A percentile compares a stretch with the other conserved stretches of the same genome.
Conservation (phyloP, 208 protist genomes). For the Acanthamoeba quina region DNA sequence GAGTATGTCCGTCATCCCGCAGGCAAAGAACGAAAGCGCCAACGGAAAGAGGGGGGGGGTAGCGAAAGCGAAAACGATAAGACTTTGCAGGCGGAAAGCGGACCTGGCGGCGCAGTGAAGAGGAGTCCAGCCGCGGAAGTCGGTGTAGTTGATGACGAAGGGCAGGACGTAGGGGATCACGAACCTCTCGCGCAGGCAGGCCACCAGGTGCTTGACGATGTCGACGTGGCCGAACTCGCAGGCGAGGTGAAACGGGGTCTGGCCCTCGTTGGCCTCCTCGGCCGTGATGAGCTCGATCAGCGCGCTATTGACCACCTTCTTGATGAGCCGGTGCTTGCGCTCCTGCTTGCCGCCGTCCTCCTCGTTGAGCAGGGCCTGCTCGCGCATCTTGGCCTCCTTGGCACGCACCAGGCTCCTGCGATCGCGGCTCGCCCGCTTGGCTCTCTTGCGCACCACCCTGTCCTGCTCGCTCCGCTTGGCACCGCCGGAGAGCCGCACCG, state of each 20-base stretch:
- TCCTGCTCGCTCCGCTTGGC: neutral
- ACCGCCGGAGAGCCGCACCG: neutral
- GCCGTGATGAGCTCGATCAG: neutral
- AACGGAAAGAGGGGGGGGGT: neutral
- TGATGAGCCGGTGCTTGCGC: neutral
- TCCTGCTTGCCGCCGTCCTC: neutral
- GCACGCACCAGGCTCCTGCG: neutral
- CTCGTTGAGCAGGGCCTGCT: neutral
- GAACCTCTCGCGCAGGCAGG: neutral
- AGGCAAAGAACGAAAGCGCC: neutral
- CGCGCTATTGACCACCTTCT: neutral
- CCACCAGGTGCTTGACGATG: neutral
- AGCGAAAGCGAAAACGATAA: no score
- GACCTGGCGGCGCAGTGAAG: neutral
- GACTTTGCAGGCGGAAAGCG: neutral
- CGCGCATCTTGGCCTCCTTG: neutral
- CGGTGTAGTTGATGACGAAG: conserved; percentile 4
- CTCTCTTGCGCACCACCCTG: neutral
- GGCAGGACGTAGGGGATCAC: neutral
- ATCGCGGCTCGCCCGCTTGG: neutral
- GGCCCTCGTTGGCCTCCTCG: neutral
- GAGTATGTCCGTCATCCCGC: no score
- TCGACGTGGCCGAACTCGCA: neutral
- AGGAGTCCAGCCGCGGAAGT: neutral
- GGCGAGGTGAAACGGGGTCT: neutral